Evolutionary conservation across 2,329 filamentous ascomycete species (phyloP), one percentile per base, ranked within the genome.

Genomic region (Xylariaceae sp.): DNA sequence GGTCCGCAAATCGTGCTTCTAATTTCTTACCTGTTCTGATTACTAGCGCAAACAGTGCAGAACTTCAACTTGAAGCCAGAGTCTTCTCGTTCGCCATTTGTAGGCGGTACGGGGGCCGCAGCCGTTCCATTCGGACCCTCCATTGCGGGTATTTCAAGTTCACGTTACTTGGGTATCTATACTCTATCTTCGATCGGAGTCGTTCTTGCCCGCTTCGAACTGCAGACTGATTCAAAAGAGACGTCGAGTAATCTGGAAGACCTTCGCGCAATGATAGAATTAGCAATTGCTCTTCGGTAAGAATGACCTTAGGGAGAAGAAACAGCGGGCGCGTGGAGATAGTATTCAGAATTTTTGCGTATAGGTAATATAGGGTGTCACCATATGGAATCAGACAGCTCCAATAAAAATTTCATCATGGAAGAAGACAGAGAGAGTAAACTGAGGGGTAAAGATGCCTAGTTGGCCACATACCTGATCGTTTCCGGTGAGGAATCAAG

Each of bases 1-100:
- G 17, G 34, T 30, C 7, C 3, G 48, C 5, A 9, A 39, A 17
- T 39, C 35, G 44, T 57, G 3, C 15, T 42, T 17, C 23, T 57
- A 2, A 15, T 35, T 35, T 70, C 81, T 64, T 80, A 96, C 85
- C 94, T 87, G 72, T 99, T 99, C 75, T 99, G 92, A 70, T 99
- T 99, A 70, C 92, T 96, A 6, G 94, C 94, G 76, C 94, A 99
- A n/a, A 99, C 93, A 2, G 94, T 97, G 79, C 92, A 97, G 76
- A 97, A 97, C 72, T 90, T 95, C 63, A 99, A 83, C 76, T 94
- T 96, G 81, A 87, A 96, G n/a, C 78, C 78, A 30, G 79, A 75
- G 15, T 80, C 79, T 49, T 82, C 78, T 11, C 78, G 74, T 30
- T 78, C 75, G 57, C 77, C 77, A 59, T 80, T 79, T 58, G 75